Conservation (phyloP, 1,139 yeast species). For the Geotrichum histeridarum region DNA sequence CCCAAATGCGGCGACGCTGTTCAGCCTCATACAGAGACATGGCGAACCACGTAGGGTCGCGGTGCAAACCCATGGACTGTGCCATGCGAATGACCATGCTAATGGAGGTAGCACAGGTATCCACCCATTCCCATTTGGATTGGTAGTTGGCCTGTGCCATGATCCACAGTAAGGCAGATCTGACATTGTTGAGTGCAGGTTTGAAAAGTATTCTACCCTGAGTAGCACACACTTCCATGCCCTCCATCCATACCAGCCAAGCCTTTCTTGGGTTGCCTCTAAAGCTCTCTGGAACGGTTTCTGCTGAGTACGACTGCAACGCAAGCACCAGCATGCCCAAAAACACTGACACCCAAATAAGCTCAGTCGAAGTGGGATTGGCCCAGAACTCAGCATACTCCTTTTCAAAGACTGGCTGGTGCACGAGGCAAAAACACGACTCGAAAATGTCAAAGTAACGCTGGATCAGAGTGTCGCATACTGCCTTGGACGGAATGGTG, state of each 20-base stretch:
- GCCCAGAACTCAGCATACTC: constrained; percentile 33
- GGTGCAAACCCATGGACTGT: constrained; percentile 37
- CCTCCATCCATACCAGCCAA: constrained; percentile 32
- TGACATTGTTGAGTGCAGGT: constrained; percentile 33
- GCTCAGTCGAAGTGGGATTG: constrained; percentile 30
- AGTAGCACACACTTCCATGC: constrained; percentile 32
- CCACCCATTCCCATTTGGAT: constrained; percentile 28
- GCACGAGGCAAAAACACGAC: constrained; percentile 32
- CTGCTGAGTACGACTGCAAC: constrained; percentile 29
- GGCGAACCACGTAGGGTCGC: constrained; percentile 37
- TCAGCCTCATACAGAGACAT: constrained; percentile 34
- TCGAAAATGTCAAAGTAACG: constrained; percentile 33
- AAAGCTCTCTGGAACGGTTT: constrained; percentile 22
- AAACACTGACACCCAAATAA: constrained; percentile 34
- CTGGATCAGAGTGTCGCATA: constrained; percentile 30
- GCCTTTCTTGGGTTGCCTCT: constrained; percentile 24
- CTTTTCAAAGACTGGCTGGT: constrained; percentile 31
- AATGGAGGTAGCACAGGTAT: constrained; percentile 31
- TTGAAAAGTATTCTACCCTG: constrained; percentile 33
- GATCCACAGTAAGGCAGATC: constrained; percentile 34
- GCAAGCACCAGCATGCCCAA: constrained; percentile 33
- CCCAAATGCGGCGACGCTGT: constrained; percentile 34
- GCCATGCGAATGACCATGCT: constrained; percentile 32
- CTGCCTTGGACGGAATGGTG: constrained; percentile 28
- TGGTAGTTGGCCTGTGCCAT: constrained; percentile 27